A percentile compares a stretch with the other conserved stretches of the same genome.
phyloP scores from a whole-genome alignment of 345 rosid species.

The Erodium maritimum region DNA sequence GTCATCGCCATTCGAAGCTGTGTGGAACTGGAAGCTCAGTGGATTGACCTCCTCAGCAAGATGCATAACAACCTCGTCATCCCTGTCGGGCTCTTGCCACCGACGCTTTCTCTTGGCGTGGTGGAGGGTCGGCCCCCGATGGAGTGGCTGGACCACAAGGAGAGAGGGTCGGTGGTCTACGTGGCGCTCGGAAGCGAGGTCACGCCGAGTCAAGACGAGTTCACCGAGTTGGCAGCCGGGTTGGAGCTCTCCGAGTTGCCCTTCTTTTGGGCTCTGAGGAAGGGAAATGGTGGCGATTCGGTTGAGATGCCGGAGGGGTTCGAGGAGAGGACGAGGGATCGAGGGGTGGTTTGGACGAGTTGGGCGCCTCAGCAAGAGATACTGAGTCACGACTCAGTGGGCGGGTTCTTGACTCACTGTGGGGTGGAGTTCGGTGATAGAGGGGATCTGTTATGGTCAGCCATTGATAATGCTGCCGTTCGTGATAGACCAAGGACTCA shows the following conservation, averaged over 20 bases:
- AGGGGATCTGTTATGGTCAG: constrained; percentile 17
- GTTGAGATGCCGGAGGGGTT: constrained; percentile 23
- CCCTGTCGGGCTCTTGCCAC: constrained; percentile 40
- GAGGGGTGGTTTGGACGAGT: constrained; percentile 24
- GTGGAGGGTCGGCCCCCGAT: constrained; percentile 16
- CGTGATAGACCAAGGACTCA: constrained; percentile 19
- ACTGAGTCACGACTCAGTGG: constrained; percentile 24
- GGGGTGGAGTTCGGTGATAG: constrained; percentile 24
- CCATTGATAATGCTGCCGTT: constrained; percentile 11
- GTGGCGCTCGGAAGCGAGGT: constrained; percentile 34
- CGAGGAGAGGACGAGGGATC: constrained; percentile 15
- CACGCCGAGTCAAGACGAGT: constrained; percentile 20
- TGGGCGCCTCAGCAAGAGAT: constrained; percentile 37
- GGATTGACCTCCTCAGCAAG: constrained; percentile 21
- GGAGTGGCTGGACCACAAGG: constrained; percentile 21
- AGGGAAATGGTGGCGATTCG: constrained; percentile 9
- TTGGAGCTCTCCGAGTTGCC: constrained; percentile 28
- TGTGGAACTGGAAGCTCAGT: constrained; percentile 37
- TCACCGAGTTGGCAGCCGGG: constrained; percentile 22
- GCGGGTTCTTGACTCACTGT: constrained; percentile 23
- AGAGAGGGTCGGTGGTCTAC: constrained; percentile 13
- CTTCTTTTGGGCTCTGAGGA: constrained; percentile 33
- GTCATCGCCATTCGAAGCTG: constrained; percentile 30
- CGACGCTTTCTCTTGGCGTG: not conserved
- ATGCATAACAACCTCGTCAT: constrained; percentile 26